Evolutionary conservation across 176 grass and related monocot genomes (phyloP).

Genomic region (Luzula sylvatica): DNA sequence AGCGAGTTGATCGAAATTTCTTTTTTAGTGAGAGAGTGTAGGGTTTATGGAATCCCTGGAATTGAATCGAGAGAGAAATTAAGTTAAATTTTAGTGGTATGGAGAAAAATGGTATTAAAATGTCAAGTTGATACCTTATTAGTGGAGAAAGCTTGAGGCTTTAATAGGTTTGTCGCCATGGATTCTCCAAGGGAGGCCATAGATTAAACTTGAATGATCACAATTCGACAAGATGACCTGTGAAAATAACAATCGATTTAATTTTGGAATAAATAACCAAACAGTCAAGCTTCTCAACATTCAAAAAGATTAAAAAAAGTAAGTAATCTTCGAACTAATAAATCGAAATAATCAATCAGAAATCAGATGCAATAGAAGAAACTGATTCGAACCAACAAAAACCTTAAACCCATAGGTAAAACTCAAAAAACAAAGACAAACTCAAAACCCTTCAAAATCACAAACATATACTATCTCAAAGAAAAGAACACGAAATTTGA

Average conservation of each 20-base stretch:
- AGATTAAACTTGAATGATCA: not conserved
- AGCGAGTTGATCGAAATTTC: slow-evolving; percentile 17
- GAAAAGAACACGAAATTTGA: no score
- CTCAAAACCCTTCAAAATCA: no score
- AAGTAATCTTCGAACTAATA: not conserved
- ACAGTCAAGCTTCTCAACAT: no score
- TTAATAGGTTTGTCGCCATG: slow-evolving; percentile 17
- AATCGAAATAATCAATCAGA: not conserved
- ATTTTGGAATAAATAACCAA: not conserved
- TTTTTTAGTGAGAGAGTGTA: slow-evolving; percentile 13
- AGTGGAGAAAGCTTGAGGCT: slow-evolving; percentile 25
- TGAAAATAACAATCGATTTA: not conserved
- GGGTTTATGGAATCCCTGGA: slow-evolving; percentile 24
- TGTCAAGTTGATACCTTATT: slow-evolving; percentile 27
- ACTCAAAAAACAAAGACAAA: no score
- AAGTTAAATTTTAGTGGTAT: not conserved
- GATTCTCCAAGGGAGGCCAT: slow-evolving; percentile 40
- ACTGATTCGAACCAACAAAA: no score
- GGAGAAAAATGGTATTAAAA: not conserved
- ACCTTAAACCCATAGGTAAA: no score
- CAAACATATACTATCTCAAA: no score
- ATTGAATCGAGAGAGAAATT: slow-evolving; percentile 11
- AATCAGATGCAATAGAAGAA: no score
- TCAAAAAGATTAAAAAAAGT: not conserved
- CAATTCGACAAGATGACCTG: no score